A percentile compares a stretch with the other conserved stretches of the same genome.
Evolutionary conservation across 495 filamentous ascomycete species (phyloP).

Genomic region (Penicillium cinerascens): DNA sequence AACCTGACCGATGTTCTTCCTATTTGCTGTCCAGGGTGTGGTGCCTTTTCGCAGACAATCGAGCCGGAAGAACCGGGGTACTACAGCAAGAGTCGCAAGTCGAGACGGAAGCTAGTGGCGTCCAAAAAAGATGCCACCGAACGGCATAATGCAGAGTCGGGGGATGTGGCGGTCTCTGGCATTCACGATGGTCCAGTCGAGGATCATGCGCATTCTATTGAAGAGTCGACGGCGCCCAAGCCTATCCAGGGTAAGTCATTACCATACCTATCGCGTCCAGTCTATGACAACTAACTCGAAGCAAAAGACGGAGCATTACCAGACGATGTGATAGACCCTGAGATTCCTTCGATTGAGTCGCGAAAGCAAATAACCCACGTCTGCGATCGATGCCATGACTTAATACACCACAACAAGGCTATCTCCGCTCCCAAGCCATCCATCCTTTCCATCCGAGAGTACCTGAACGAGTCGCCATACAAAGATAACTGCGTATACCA

Average conservation of each 20-base stretch:
- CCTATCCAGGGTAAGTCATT: constrained; percentile 20
- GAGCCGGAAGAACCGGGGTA: constrained; percentile 72
- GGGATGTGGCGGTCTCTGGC: constrained; percentile 8
- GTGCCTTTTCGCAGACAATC: constrained; percentile 72
- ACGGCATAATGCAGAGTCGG: constrained; percentile 14
- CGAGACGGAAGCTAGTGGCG: constrained; percentile 33
- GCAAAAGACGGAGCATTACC: constrained; percentile 36
- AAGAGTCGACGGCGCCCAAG: constrained; percentile 8
- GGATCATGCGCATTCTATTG: background rate
- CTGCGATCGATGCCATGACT: constrained; percentile 82
- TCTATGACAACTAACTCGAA: background rate
- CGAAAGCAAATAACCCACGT: constrained; percentile 36
- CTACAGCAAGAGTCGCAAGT: constrained; percentile 58
- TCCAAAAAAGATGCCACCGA: constrained; percentile 42
- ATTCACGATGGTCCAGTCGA: background rate
- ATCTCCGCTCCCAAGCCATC: constrained; percentile 71
- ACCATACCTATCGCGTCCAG: background rate
- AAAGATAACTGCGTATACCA: constrained; percentile 92
- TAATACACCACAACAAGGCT: constrained; percentile 70
- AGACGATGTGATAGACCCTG: constrained; percentile 30
- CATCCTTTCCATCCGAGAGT: constrained; percentile 70
- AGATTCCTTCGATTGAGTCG: constrained; percentile 12
- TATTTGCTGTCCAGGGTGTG: constrained; percentile 76
- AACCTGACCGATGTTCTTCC: constrained; percentile 25
- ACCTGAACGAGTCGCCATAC: constrained; percentile 80